Conservation (phyloP, 768 basidiomycete genomes). For the Podaxis sp. region DNA sequence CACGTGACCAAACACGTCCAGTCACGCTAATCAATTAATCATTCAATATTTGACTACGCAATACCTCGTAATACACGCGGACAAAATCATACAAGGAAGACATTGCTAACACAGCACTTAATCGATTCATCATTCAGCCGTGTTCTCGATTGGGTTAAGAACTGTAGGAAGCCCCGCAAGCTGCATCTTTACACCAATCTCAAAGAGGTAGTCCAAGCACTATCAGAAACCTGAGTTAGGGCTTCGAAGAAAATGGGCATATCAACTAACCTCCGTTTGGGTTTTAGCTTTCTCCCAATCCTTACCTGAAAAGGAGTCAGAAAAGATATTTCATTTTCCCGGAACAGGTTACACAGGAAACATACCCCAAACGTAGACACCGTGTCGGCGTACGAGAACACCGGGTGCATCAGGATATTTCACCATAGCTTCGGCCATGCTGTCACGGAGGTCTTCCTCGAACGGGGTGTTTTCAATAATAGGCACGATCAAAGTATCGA, state of each 20-base stretch:
- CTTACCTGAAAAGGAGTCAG: conserved; percentile 34
- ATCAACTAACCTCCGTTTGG: conserved; percentile 66
- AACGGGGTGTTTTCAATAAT: conserved; percentile 92
- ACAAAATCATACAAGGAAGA: too few relatives aligned
- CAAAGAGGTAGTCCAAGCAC: conserved; percentile 91
- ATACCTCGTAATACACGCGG: too few relatives aligned
- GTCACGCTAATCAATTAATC: neutral
- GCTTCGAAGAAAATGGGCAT: neutral
- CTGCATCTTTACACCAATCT: conserved; percentile 84
- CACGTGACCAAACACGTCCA: neutral
- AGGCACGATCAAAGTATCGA: conserved; percentile 82
- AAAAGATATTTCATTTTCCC: conserved; percentile 5
- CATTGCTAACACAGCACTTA: neutral
- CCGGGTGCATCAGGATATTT: conserved; percentile 78
- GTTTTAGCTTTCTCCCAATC: conserved; percentile 91
- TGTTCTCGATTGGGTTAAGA: conserved; percentile 22
- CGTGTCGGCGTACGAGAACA: conserved; percentile 75
- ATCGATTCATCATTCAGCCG: neutral
- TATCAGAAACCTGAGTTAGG: conserved; percentile 25
- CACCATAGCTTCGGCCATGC: conserved; percentile 85
- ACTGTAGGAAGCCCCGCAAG: conserved; percentile 56
- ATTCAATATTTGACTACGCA: too few relatives aligned
- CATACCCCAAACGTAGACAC: conserved; percentile 84
- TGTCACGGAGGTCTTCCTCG: conserved; percentile 86
- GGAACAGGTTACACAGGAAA: neutral